These are phyloP conservation scores for Chrysanthemum seticuspe DNA, from an alignment of 129 eudicot genomes.

Conservation along the genomic window DNA sequence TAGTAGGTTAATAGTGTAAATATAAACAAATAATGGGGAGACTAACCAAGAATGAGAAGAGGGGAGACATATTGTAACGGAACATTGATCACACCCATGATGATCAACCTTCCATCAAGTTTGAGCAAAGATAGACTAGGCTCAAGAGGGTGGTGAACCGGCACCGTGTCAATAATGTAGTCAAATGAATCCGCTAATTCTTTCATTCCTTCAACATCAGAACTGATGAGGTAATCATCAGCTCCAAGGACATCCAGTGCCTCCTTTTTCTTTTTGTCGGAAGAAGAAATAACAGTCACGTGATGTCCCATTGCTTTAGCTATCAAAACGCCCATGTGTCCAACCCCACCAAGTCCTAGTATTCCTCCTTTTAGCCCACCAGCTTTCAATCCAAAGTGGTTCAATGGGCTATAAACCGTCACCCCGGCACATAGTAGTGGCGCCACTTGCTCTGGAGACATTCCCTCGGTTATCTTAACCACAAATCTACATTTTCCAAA, in stretches of 20 bases:
- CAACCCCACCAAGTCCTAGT: slow-evolving; percentile 97
- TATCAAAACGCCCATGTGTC: slow-evolving; percentile 94
- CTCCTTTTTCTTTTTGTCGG: slow-evolving; percentile 68
- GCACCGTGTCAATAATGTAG: slow-evolving; percentile 79
- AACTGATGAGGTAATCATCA: slow-evolving; percentile 80
- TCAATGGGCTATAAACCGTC: slow-evolving; percentile 88
- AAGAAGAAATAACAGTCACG: slow-evolving; percentile 84
- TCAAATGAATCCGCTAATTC: slow-evolving; percentile 72
- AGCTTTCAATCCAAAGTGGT: slow-evolving; percentile 72
- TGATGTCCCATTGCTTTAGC: slow-evolving; percentile 98
- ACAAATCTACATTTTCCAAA: slow-evolving; percentile 50
- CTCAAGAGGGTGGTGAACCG: slow-evolving; percentile 76
- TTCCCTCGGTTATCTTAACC: slow-evolving; percentile 86
- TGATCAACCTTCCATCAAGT: slow-evolving; percentile 76
- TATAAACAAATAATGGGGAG: background rate
- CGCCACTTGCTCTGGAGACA: slow-evolving; percentile 89
- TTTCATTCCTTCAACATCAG: slow-evolving; percentile 61
- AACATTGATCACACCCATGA: slow-evolving; percentile 73
- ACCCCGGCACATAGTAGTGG: slow-evolving; percentile 96
- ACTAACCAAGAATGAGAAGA: slow-evolving; percentile 82
- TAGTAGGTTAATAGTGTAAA: background rate
- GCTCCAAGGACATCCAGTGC: slow-evolving; percentile 84
- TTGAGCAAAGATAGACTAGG: slow-evolving; percentile 77
- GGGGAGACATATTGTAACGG: slow-evolving; percentile 77
- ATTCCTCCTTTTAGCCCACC: slow-evolving; percentile 83